phyloP scores from a whole-genome alignment of 805 yeast genomes.

The Sugiyamaella boreocaroliniensis region DNA sequence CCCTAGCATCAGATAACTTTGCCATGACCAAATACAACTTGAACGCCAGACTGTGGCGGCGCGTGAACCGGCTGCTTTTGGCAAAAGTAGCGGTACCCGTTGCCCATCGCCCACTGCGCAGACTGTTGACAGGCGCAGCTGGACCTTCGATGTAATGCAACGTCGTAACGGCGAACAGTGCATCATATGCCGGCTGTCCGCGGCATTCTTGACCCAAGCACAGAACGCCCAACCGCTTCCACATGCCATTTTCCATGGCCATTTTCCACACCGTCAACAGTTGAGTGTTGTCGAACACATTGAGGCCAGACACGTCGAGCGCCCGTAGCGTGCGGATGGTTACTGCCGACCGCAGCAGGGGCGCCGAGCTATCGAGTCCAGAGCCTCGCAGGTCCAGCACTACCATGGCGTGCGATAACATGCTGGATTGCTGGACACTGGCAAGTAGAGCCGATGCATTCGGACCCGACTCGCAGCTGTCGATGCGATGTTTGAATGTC shows the following conservation, averaged over 20 bases:
- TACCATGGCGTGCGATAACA: constrained; percentile 2
- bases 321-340: constrained; percentile 10
- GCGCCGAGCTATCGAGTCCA: background rate
- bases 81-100: constrained; percentile 2
- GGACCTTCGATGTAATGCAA: constrained; percentile 14
- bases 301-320: constrained; percentile 13
- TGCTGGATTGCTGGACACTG: background rate
- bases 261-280: constrained; percentile 11
- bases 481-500: constrained; percentile 15
- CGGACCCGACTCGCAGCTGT: background rate
- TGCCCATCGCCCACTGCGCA: background rate
- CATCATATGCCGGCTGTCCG: background rate
- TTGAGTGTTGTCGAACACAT: constrained; percentile 1
- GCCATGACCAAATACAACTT: constrained; percentile 5
- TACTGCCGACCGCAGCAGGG: constrained; percentile 1
- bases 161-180: background rate
- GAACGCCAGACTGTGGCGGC: constrained; percentile 7
- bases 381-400: constrained; percentile 10
- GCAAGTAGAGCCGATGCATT: background rate
- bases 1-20: background rate
- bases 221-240: constrained; percentile 9
- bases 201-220: constrained; percentile 6
- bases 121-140: constrained; percentile 58
- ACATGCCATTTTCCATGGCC: constrained; percentile 8
- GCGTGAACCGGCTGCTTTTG: constrained; percentile 7